Evolutionary conservation across 805 yeast species (phyloP), one percentile per base, ranked within the genome.

Genomic region (Lipomyces sp.): DNA sequence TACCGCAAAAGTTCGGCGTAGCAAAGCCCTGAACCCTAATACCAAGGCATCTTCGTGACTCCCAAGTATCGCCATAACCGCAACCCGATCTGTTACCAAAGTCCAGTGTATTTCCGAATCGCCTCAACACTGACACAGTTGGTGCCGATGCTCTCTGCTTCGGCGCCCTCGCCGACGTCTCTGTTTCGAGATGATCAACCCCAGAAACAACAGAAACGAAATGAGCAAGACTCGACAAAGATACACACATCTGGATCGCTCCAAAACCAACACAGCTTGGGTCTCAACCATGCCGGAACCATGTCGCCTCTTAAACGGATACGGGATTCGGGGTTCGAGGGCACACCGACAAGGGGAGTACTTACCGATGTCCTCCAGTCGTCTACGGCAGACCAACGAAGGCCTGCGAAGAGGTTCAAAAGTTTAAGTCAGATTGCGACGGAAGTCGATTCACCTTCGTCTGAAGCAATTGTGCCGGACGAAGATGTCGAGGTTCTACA

Each of bases 341-440:
- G 24, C 48, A 42, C 24, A 10, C 24, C 24, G 48, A 42, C 48
- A 42, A 15, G 18, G n/a, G 48, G 48, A 15, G 29, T 42, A 42
- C 48, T 42, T 42, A 24, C 18, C 48, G 48, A 42, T 15, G n/a
- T 15, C 15, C 7, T n/a, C 18, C 48, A 42, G 48, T 4, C 48
- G 24, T 42, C 24, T 42, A 42, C 18, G 7, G 56, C 15, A 53
- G 37, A 53, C 11, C 56, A 53, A n/a, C 34, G 24, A 10, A n/a
- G 56, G 37, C 60, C 63, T 2, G 42, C 56, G 8, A 37, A 32
- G 60, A 59, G 66, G 34, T 64, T 60, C 54, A 58, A 58, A 37
- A 60, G 62, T 18, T 32, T 64, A 34, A 60, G 56, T 15, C 61
- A 64, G 39, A 59, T 64, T 30, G 67, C 53, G 11, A n/a, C 56